Evolutionary conservation across 345 rosid genomes (phyloP), one percentile per base, ranked within the genome.

Genomic region (Sisymbrium irio): DNA sequence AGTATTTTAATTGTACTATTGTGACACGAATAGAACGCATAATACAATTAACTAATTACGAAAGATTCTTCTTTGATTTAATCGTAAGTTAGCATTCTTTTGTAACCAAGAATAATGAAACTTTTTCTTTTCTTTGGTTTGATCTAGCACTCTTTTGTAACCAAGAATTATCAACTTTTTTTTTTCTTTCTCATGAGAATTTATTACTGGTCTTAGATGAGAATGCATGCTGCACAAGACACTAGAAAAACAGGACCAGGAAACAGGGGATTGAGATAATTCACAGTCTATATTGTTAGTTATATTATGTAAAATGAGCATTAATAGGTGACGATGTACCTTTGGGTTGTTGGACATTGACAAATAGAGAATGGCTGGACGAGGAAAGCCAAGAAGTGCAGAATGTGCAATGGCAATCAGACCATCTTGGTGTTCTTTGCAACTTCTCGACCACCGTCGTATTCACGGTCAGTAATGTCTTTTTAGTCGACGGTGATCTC

Each of bases 401-500:
- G 68, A 79, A 60, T 40, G 73, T 75, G 71, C 99, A 95, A 60
- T 89, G 96, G 55, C 99, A 95, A 72, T 93, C 98, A 9, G 96
- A 93, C 98, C 98, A 93, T 82, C 97, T 82, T 12, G 97, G 92
- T 39, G 82, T 77, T 15, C 87, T 82, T 67, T 78, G 84, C 15
- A 62, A 72, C 60, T 72, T 90, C 78, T 86, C 92, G 40, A 92
- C 92, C 33, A 87, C 83, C 72, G 91, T 79, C 9, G 97, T 83
- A 59, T 83, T 84, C 36, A 89, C 83, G 7, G 83, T 77, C 35
- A 87, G 72, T 32, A 81, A 72, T 32, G 88, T 82, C 65, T 71
- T 53, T 76, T 83, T 80, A 39, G 69, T 42, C 33, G 74, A 60
- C 27, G 54, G n/a, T n/a, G 72, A 49, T 19, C 56, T 70, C 37